A percentile compares a stretch with the other conserved stretches of the same genome.
These are phyloP conservation scores for Candida nitratophila DNA, from an alignment of 805 yeast genomes.

Conservation along the genomic window DNA sequence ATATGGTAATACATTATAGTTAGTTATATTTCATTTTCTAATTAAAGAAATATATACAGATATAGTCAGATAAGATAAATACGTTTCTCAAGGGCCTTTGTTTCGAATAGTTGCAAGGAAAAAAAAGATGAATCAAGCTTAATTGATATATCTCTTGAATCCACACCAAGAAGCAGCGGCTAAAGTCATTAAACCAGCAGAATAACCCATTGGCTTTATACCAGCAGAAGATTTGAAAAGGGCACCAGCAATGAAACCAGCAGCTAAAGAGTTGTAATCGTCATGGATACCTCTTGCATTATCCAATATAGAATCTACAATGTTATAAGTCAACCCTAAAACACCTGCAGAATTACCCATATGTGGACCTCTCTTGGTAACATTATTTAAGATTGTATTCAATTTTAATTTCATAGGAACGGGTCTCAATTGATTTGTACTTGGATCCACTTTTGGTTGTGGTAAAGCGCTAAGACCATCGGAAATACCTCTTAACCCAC, in stretches of 20 bases:
- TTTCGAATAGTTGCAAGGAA: no score
- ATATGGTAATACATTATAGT: no score
- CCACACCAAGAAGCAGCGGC: slow-evolving; percentile 95
- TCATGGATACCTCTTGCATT: slow-evolving; percentile 84
- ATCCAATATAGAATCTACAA: slow-evolving; percentile 75
- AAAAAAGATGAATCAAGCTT: background rate
- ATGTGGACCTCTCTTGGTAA: slow-evolving; percentile 94
- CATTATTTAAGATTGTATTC: slow-evolving; percentile 84
- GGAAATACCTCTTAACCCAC: slow-evolving; percentile 82
- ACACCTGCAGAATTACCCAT: slow-evolving; percentile 95
- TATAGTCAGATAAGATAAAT: background rate
- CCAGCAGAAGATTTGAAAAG: slow-evolving; percentile 84
- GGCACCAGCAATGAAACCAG: slow-evolving; percentile 93
- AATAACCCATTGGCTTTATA: slow-evolving; percentile 76
- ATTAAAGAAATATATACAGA: background rate
- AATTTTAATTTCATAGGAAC: slow-evolving; percentile 77
- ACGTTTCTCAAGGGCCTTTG: no score
- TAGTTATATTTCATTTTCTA: no score
- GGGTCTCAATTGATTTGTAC: slow-evolving; percentile 39
- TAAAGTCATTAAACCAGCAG: slow-evolving; percentile 78
- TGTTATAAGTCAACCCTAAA: slow-evolving; percentile 80
- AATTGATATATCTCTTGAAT: slow-evolving; percentile 39
- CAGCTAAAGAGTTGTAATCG: slow-evolving; percentile 69
- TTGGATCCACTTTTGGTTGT: slow-evolving; percentile 49
- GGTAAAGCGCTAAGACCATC: slow-evolving; percentile 83